Percentiles rank a stretch among this genome's conserved stretches.
Evolutionary conservation across 306 rosid species (phyloP).

Genomic region (Corylus americana): DNA sequence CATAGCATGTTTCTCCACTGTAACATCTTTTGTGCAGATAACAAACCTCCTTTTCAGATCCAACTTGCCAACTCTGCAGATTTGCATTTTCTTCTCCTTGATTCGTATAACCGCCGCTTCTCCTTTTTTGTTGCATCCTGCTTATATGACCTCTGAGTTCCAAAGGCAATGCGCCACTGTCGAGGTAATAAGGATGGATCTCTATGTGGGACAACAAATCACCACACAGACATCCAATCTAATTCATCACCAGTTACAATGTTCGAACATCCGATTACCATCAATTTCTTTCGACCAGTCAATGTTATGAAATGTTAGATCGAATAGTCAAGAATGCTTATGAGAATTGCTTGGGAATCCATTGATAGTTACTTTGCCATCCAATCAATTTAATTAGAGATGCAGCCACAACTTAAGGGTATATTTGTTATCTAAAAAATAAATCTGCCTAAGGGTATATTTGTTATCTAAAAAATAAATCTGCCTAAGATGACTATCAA

Average conservation of each 20-base stretch:
- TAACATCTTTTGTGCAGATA: neutral
- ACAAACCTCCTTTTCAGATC: slow-evolving; percentile 63
- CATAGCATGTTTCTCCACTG: no score
- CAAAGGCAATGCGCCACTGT: slow-evolving; percentile 87
- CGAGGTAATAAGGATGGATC: slow-evolving; percentile 88
- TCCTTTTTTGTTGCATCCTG: slow-evolving; percentile 63
- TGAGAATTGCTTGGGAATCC: no score
- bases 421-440: neutral
- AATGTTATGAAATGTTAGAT: neutral
- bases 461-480: neutral
- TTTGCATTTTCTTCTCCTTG: slow-evolving; percentile 58
- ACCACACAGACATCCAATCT: slow-evolving; percentile 82
- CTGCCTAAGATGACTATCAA: neutral
- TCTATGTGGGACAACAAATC: slow-evolving; percentile 79
- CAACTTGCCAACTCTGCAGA: slow-evolving; percentile 39
- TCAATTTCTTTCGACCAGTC: neutral
- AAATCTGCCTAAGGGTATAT: neutral
- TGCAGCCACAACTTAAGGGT: neutral
- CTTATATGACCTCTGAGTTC: slow-evolving; percentile 92
- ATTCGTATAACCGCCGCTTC: slow-evolving; percentile 72
- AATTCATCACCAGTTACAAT: slow-evolving; percentile 31
- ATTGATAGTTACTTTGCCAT: no score
- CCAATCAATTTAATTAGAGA: neutral
- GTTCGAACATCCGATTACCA: neutral
- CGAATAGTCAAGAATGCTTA: slow-evolving; percentile 1